Evolutionary conservation across 2,329 filamentous ascomycete genomes (phyloP), one percentile per base, ranked within the genome.

Genomic region (Diaporthe citriasiana): DNA sequence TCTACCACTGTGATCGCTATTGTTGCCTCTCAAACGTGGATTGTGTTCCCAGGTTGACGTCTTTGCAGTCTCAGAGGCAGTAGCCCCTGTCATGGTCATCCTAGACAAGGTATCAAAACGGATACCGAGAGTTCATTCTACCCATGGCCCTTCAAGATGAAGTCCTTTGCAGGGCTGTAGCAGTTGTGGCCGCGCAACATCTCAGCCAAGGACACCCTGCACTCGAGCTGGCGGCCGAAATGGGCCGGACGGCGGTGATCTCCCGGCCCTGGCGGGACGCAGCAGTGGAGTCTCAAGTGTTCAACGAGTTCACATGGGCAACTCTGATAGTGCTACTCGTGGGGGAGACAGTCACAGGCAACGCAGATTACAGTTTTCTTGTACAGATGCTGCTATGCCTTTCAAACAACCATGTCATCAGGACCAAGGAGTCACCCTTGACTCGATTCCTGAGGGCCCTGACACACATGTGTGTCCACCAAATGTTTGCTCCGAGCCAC

Each of bases 111-210:
- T 66, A 38, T 51, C 63, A 51, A 66, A 66, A 66, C 6, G 63
- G 63, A 38, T 66, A 66, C 9, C 13, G 63, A n/a, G 63, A 66
- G 8, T 51, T 66, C 30, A 66, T 66, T n/a, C 15, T 66, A 15
- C 63, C 63, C 1, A 51, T 66, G 63, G 63, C 63, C 0, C 63
- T 66, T 40, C 63, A 66, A 51, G 63, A 66, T n/a, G 63, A 66
- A 38, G 63, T 66, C 22, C 63, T 66, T 12, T 66, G 63, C 8
- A 51, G 63, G 22, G 63, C 63, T 1, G 45, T 66, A 3, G 45
- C 45, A 25, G 63, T 66, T n/a, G 63, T 66, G 22, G 63, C 63
- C 7, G 63, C 63, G 22, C 63, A 66, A 22, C 63, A 66, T 13
- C 45, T 66, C 45, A 51, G 63, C 63, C 63, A 51, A 51, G 63